These are phyloP conservation scores for Lactarius pseudohatsudake DNA, from an alignment of 768 basidiomycete species.

Conservation along the genomic window DNA sequence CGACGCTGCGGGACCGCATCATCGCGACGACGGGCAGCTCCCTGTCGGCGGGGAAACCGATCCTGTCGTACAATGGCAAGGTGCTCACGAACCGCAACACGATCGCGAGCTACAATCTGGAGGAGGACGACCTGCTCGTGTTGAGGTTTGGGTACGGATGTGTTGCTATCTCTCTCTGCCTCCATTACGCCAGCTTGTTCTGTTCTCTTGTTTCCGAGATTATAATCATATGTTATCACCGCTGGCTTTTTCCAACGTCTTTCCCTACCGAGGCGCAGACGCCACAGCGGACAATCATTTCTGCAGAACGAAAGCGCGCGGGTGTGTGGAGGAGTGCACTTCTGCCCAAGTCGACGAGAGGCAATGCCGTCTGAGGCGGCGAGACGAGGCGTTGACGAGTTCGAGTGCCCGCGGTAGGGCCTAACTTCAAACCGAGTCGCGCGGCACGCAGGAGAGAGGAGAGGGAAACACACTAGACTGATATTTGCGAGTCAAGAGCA, in stretches of 20 bases:
- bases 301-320: background rate
- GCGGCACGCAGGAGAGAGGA: too few species aligned
- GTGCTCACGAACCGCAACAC: slow-evolving; percentile 85
- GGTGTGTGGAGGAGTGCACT: too few species aligned
- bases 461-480: too few species aligned
- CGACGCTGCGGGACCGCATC: slow-evolving; percentile 88
- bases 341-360: too few species aligned
- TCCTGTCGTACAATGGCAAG: slow-evolving; percentile 76
- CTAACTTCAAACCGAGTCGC: too few species aligned
- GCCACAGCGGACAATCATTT: background rate
- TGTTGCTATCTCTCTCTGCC: background rate
- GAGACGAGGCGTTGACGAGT: too few species aligned
- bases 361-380: too few species aligned
- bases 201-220: background rate
- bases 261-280: background rate
- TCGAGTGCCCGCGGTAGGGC: too few species aligned
- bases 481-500: too few species aligned
- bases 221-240: background rate
- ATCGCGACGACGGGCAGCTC: slow-evolving; percentile 72
- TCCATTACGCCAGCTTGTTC: background rate
- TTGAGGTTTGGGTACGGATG: slow-evolving; percentile 40
- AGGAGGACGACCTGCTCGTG: slow-evolving; percentile 83
- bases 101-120: slow-evolving; percentile 85
- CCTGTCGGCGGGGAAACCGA: slow-evolving; percentile 77
- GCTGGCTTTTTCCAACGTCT: background rate